A percentile compares a stretch with the other conserved stretches of the same genome.
Conservation (phyloP, 164 flowering plant species). For the Umbilicus rupestris region DNA sequence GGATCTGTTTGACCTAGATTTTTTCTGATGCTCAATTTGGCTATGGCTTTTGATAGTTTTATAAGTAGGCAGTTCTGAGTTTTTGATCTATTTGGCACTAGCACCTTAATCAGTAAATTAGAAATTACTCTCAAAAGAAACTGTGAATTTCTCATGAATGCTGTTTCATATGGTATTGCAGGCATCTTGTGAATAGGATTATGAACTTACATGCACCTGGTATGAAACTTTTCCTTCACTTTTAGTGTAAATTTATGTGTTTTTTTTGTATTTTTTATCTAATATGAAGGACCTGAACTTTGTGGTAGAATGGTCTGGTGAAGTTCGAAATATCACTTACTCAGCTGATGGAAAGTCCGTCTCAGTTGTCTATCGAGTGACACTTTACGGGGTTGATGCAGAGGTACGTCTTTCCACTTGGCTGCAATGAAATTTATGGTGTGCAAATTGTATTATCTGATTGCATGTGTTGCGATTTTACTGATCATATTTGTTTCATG, state of each 20-base stretch:
- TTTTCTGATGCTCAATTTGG: too few species aligned
- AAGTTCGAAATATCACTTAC: constrained; percentile 65
- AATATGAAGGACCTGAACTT: background rate
- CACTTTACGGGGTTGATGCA: constrained; percentile 82
- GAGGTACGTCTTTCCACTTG: constrained; percentile 32
- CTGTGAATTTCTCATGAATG: background rate
- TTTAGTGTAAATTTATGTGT: background rate
- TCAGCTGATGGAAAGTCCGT: constrained; percentile 81
- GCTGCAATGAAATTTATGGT: background rate
- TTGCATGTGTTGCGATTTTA: background rate
- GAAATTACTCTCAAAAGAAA: background rate
- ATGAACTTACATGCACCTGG: constrained; percentile 91
- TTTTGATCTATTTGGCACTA: background rate
- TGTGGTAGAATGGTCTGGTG: constrained; percentile 88
- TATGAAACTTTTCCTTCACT: constrained; percentile 11
- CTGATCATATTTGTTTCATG: too few species aligned
- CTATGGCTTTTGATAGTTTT: too few species aligned
- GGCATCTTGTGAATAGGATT: constrained; percentile 83
- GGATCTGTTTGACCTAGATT: too few species aligned
- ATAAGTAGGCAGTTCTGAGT: too few species aligned
- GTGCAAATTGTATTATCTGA: background rate
- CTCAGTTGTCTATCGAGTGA: constrained; percentile 83
- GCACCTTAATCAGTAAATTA: background rate
- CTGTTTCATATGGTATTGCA: constrained; percentile 19
- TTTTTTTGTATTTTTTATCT: background rate